These are phyloP conservation scores for Nitzschia inconspicua DNA, from an alignment of 108 stramenopile species.

Conservation along the genomic window DNA sequence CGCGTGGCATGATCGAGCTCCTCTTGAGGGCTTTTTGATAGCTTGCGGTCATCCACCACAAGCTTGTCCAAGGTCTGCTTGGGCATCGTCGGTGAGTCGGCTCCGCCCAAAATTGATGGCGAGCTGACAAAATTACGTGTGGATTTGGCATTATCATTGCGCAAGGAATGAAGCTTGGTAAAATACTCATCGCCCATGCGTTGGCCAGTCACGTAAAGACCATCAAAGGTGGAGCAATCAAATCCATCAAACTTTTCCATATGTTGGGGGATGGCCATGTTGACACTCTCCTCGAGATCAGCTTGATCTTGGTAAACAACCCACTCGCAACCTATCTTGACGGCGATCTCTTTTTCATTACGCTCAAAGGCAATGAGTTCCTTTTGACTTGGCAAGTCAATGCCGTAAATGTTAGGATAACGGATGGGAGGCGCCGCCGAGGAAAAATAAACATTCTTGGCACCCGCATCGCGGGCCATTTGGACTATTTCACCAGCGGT, in stretches of 20 bases:
- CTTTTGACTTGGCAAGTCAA: conserved; percentile 94
- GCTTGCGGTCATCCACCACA: too few species aligned
- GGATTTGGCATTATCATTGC: conserved; percentile 77
- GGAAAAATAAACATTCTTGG: conserved; percentile 91
- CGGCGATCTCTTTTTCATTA: conserved; percentile 83
- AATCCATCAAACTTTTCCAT: conserved; percentile 47
- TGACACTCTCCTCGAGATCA: conserved; percentile 77
- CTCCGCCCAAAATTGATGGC: too few species aligned
- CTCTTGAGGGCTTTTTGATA: too few species aligned
- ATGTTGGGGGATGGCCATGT: conserved; percentile 13
- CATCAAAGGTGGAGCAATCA: conserved; percentile 95
- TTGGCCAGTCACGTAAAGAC: conserved; percentile 90
- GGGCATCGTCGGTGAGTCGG: too few species aligned
- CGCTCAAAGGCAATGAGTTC: conserved; percentile 95
- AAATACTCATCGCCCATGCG: conserved; percentile 78
- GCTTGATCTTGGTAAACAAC: conserved; percentile 73
- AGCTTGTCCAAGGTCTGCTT: too few species aligned
- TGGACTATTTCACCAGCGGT: conserved; percentile 96
- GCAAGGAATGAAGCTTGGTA: conserved; percentile 51
- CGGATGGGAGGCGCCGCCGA: conserved; percentile 98
- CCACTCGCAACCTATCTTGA: conserved; percentile 91
- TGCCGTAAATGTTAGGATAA: conserved; percentile 98
- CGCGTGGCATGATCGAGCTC: too few species aligned
- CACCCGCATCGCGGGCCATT: conserved; percentile 99
- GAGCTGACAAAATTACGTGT: conserved; percentile 21